phyloP scores from a whole-genome alignment of 176 grass and related monocot species.

The Avena eriantha region DNA sequence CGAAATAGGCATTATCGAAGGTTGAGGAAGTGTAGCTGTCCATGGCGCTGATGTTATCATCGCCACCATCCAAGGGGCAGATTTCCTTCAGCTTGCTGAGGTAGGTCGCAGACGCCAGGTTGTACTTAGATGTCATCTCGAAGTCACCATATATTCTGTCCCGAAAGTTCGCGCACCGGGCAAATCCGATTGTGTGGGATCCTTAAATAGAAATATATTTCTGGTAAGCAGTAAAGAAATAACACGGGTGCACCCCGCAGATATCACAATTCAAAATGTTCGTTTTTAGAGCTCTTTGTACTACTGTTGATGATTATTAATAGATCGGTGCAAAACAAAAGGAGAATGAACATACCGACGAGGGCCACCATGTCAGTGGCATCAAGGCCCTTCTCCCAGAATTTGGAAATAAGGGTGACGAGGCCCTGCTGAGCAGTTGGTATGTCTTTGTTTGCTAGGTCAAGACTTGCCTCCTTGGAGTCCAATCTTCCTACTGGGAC shows the following conservation, averaged over 20 bases:
- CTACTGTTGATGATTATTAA: too few species aligned
- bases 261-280: too few species aligned
- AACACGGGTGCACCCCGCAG: too few species aligned
- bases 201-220: slow-evolving; percentile 40
- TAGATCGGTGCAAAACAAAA: too few species aligned
- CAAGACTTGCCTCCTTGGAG: slow-evolving; percentile 81
- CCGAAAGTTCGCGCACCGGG: slow-evolving; percentile 75
- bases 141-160: slow-evolving; percentile 86
- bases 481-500: slow-evolving; percentile 92
- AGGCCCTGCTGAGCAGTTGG: slow-evolving; percentile 82
- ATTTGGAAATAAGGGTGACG: slow-evolving; percentile 83
- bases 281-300: too few species aligned
- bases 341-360: slow-evolving; percentile 59
- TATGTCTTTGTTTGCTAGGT: slow-evolving; percentile 84
- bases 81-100: slow-evolving; percentile 75
- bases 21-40: slow-evolving; percentile 59
- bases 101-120: slow-evolving; percentile 59
- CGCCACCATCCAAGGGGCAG: slow-evolving; percentile 67
- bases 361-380: slow-evolving; percentile 97
- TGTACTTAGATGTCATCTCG: slow-evolving; percentile 64
- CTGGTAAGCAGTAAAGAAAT: neutral
- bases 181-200: slow-evolving; percentile 88
- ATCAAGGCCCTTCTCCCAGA: slow-evolving; percentile 89
- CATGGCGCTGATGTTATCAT: slow-evolving; percentile 83
- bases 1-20: slow-evolving; percentile 93